Evolutionary conservation across 495 filamentous ascomycete species (phyloP).

Genomic region (Talaromyces trachyspermus): DNA sequence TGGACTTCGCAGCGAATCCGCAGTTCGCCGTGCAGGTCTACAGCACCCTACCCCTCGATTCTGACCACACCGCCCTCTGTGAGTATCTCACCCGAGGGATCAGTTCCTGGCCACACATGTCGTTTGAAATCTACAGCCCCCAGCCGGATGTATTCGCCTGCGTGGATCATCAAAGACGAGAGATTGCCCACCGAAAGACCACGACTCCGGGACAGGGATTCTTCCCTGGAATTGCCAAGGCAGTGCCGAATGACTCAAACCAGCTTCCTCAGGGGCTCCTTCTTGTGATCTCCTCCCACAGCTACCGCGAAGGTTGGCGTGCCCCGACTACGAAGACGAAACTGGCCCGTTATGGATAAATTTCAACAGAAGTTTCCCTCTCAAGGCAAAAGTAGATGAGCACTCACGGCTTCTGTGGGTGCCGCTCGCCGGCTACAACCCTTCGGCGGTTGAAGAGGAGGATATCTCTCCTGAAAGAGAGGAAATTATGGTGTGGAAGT

Average conservation of each 20-base stretch:
- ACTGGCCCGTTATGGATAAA: conserved; percentile 3
- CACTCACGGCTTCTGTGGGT: background rate
- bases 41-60: conserved; percentile 17
- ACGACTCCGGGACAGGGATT: conserved; percentile 3
- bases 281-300: conserved; percentile 3
- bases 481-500: background rate
- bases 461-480: background rate
- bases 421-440: background rate
- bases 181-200: conserved; percentile 19
- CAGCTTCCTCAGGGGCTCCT: conserved; percentile 2
- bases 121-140: conserved; percentile 19
- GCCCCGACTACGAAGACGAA: conserved; percentile 1
- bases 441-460: background rate
- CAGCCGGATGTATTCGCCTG: conserved; percentile 17
- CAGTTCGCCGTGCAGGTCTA: conserved; percentile 16
- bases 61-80: conserved; percentile 15
- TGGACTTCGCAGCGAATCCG: background rate
- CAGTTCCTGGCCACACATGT: conserved; percentile 9
- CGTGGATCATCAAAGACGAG: conserved; percentile 17
- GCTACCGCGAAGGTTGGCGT: conserved; percentile 1
- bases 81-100: conserved; percentile 13
- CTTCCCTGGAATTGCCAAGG: conserved; percentile 9
- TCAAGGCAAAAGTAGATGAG: conserved; percentile 5
- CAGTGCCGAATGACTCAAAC: background rate
- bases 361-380: conserved; percentile 6